Base-by-base conservation (phyloP, 2,329 filamentous ascomycete species). In the Grosmannia serpens region DNA sequence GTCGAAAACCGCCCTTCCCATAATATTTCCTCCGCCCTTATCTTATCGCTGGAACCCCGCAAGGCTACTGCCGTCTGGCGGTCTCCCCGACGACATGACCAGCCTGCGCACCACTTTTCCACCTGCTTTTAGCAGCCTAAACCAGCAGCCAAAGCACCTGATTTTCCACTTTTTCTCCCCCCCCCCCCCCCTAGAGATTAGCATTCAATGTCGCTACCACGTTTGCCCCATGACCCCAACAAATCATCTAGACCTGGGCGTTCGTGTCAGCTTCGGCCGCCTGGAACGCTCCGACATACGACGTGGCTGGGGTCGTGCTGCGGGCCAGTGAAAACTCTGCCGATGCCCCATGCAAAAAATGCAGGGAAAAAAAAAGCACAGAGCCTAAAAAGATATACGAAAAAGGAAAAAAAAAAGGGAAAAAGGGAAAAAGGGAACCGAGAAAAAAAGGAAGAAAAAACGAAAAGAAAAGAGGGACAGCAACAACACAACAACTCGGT, bases 91-190 rank as follows among this genome's bases (percentile, higher is more conserved):
- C 31, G 31, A 6, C 31, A 11, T 33, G 7, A 22, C n/a, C n/a
- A 15, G 6, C n/a, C 46, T 26, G 7, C n/a, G 17, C 33, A 9
- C 27, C 52, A 51, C 49, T 51, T 50, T 27, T 24, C n/a, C 27
- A 17, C 51, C 17, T 29, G 29, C 51, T 7, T 6, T n/a, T 46
- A 33, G 31, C 31, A 33, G 31, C 10, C 31, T 6, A 33, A n/a
- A n/a, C n/a, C n/a, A n/a, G n/a, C n/a, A n/a, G n/a, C n/a, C 9
- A 41, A 59, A 64, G 60, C 64, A 65, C 60, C 62, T 64, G 64
- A 65, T 62, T 64, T 64, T 60, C 64, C 64, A 64, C 63, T 64
- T 64, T 62, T 63, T 46, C 41, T 29, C 15, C n/a, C 31, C 24
- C 8, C 29, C 22, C 53, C 38, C 46, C 26, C 24, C 41, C 41